phyloP scores from a whole-genome alignment of 306 rosid species.

The Castanopsis chinensis region DNA sequence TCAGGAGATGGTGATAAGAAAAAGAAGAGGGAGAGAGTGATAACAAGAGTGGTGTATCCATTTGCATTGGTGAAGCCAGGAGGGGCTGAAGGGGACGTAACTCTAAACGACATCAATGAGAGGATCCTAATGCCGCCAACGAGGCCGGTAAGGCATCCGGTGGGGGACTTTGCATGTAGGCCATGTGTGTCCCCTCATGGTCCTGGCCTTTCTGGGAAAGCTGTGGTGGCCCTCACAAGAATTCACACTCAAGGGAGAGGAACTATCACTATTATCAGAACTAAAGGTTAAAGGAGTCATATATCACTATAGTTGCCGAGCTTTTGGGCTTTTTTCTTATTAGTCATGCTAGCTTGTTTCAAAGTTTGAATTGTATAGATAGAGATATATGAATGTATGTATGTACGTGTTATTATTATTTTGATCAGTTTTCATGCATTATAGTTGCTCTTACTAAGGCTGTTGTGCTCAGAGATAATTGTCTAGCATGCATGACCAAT shows the following conservation, averaged over 20 bases:
- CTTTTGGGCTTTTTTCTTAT: slow-evolving; percentile 16
- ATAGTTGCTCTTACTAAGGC: slow-evolving; percentile 12
- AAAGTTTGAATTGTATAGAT: slow-evolving; percentile 51
- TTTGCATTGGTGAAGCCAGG: slow-evolving; percentile 98
- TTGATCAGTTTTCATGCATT: not conserved
- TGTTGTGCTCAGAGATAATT: slow-evolving; percentile 23
- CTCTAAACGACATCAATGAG: slow-evolving; percentile 89
- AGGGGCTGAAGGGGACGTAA: slow-evolving; percentile 83
- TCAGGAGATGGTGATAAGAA: slow-evolving; percentile 25
- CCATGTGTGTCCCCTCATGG: slow-evolving; percentile 82
- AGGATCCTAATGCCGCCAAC: slow-evolving; percentile 86
- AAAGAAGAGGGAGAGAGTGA: slow-evolving; percentile 24
- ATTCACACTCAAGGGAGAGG: slow-evolving; percentile 95
- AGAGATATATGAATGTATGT: slow-evolving; percentile 7
- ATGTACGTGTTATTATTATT: slow-evolving; percentile 1
- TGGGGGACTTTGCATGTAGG: slow-evolving; percentile 94
- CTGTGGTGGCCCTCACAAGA: slow-evolving; percentile 86
- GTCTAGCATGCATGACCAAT: slow-evolving; percentile 30
- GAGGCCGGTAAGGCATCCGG: slow-evolving; percentile 87
- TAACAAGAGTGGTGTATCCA: slow-evolving; percentile 65
- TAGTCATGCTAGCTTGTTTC: slow-evolving; percentile 34
- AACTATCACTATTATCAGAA: slow-evolving; percentile 94
- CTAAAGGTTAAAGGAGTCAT: slow-evolving; percentile 52
- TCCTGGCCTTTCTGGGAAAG: slow-evolving; percentile 91
- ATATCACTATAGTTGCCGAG: not conserved